Percentiles rank a stretch among this genome's conserved stretches.
These are phyloP conservation scores for Calamus simplicifolius DNA, from an alignment of 176 grass and related monocot species.

Conservation along the genomic window DNA sequence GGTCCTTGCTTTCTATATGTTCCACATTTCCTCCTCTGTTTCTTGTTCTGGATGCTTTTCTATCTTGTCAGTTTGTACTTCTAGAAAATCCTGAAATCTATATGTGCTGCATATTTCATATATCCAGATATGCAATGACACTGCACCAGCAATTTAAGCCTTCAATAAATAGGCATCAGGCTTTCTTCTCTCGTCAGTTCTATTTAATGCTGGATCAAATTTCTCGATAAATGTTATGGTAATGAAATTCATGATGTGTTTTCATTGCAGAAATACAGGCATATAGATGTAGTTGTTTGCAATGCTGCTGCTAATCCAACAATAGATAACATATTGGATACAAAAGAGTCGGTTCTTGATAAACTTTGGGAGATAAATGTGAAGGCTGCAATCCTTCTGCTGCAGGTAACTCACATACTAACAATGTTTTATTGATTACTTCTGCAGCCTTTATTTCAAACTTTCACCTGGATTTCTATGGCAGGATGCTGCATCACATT, in stretches of 20 bases:
- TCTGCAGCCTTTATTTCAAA: neutral
- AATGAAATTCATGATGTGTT: neutral
- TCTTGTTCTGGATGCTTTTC: too few relatives aligned
- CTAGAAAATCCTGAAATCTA: too few relatives aligned
- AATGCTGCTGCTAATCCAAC: slow-evolving; percentile 93
- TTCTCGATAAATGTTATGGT: too few relatives aligned
- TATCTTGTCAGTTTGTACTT: too few relatives aligned
- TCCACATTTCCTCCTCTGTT: too few relatives aligned
- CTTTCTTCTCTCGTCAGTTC: too few relatives aligned
- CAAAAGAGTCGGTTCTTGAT: slow-evolving; percentile 72
- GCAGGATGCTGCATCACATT: slow-evolving; percentile 54
- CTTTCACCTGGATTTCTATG: slow-evolving; percentile 12
- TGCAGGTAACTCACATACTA: slow-evolving; percentile 44
- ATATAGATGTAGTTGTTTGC: slow-evolving; percentile 86
- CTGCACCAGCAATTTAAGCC: too few relatives aligned
- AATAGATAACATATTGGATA: slow-evolving; percentile 55
- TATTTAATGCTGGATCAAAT: too few relatives aligned
- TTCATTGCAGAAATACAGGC: slow-evolving; percentile 63
- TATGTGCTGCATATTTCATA: too few relatives aligned
- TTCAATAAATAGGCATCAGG: too few relatives aligned
- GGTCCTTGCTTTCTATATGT: too few relatives aligned
- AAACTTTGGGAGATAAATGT: slow-evolving; percentile 98
- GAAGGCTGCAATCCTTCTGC: slow-evolving; percentile 76
- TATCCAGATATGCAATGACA: too few relatives aligned
- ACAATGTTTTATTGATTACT: slow-evolving; percentile 7